phyloP scores from a whole-genome alignment of 768 basidiomycete species.

The Boletus tomentosulus region DNA sequence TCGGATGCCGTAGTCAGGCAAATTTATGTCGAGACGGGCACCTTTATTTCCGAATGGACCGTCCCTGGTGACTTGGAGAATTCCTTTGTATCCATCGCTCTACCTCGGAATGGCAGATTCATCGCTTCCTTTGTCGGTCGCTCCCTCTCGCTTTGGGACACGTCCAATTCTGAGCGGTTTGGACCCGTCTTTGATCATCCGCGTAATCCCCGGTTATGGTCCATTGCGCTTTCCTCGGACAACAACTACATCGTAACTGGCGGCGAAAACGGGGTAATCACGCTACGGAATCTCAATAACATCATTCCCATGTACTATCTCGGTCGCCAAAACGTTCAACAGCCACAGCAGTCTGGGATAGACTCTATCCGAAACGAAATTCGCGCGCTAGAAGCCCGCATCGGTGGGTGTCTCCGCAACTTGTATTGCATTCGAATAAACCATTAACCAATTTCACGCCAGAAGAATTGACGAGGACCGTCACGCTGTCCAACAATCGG shows the following conservation, averaged over 20 bases:
- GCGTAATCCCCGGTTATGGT: slow-evolving; percentile 1
- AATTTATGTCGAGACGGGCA: slow-evolving; percentile 3
- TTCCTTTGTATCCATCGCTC: slow-evolving; percentile 1
- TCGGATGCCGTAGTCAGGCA: not conserved
- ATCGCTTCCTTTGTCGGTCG: slow-evolving; percentile 2
- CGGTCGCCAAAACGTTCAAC: not conserved
- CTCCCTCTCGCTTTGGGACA: slow-evolving; percentile 11
- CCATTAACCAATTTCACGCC: not conserved
- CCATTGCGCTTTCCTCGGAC: slow-evolving; percentile 11
- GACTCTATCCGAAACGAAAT: not conserved
- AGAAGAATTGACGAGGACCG: slow-evolving; percentile 3
- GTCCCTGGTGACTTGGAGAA: slow-evolving; percentile 1
- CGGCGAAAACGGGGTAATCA: slow-evolving; percentile 5
- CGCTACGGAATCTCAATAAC: not conserved
- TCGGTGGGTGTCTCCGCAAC: not conserved
- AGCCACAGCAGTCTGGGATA: not conserved
- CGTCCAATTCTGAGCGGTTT: slow-evolving; percentile 9
- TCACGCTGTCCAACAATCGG: not conserved
- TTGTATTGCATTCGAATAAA: not conserved
- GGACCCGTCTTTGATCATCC: slow-evolving; percentile 6
- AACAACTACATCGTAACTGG: slow-evolving; percentile 5
- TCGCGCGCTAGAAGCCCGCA: slow-evolving; percentile 1
- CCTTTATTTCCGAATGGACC: slow-evolving; percentile 3
- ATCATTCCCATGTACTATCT: slow-evolving; percentile 4
- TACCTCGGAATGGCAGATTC: slow-evolving; percentile 3